Evolutionary conservation across 1,284 basidiomycete species (phyloP), one percentile per base, ranked within the genome.

Genomic region (Trichosporon ovoides): DNA sequence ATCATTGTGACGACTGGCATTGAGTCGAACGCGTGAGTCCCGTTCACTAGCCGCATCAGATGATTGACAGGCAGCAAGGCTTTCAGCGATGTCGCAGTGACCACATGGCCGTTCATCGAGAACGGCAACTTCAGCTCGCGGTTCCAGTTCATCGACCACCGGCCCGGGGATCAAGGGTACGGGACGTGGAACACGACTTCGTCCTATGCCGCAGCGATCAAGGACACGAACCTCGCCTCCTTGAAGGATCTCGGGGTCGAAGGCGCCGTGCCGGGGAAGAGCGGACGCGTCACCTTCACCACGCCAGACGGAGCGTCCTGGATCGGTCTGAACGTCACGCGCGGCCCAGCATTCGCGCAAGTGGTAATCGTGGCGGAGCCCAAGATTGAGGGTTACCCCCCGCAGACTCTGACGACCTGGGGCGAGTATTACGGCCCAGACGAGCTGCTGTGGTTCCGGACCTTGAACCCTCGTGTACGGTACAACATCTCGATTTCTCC

Each of bases 371-470:
- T 7, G 13, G 43, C 24, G 14, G 14, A 48, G 7, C 22, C 28
- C 43, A 28, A 31, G 5, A 48, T 48, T 9, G 43, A 48, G 16
- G 43, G 43, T 1, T 48, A 48, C 24, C 22, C 43, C 16, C 14
- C 43, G 14, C 22, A 48, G 43, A 14, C 43, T 13, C 10, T 48
- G 22, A 48, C 16, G 22, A 48, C 43, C 22, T 16, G n/a, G 16
- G 43, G 28, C 6, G 19, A 16, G 24, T 18, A 3, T 10, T 48
- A 48, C 24, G 43, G 43, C 22, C 24, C 16, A 14, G 43, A 48
- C 43, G 22, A 48, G 43, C 43, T 48, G 22, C 22, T 48, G 14
- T 48, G 43, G 43, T 48, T 48, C 43, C 43, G 43, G 22, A 28
- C 43, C 24, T 24, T 48, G 16, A 24, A 48, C 43, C 43, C 43